Conservation (phyloP, 2,329 filamentous ascomycete species). For the Coniochaeta ligniaria region DNA sequence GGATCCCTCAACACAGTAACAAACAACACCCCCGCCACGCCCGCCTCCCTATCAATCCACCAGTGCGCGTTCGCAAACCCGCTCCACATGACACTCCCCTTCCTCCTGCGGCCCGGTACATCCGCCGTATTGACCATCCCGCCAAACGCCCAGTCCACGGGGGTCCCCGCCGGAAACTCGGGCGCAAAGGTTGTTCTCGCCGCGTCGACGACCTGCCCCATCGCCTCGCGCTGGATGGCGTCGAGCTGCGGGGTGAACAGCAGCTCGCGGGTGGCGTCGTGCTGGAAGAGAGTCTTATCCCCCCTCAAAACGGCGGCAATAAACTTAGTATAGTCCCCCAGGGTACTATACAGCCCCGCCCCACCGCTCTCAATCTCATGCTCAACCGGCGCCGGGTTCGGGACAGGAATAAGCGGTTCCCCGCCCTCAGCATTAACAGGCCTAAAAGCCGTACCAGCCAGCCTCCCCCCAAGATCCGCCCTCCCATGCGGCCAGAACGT, state of each 20-base stretch:
- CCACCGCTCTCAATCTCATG: conserved; percentile 33
- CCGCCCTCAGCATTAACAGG: not conserved
- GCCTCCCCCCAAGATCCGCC: not conserved
- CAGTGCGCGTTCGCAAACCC: conserved; percentile 34
- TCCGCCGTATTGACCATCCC: conserved; percentile 32
- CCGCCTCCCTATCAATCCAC: conserved; percentile 25
- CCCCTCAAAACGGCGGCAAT: conserved; percentile 23
- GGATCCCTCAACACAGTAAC: conserved; percentile 29
- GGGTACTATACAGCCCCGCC: conserved; percentile 33
- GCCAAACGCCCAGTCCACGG: conserved; percentile 29
- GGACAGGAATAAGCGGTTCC: conserved; percentile 4
- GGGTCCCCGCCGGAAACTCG: conserved; percentile 25
- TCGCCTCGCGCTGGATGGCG: conserved; percentile 16
- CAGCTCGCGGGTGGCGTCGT: conserved; percentile 17
- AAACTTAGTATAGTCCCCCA: conserved; percentile 29
- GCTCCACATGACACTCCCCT: conserved; percentile 34
- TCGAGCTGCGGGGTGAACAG: conserved; percentile 35
- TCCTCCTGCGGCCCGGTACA: conserved; percentile 28
- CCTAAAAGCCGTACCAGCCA: not conserved
- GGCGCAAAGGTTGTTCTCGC: conserved; percentile 22
- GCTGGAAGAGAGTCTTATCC: conserved; percentile 19
- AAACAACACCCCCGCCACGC: conserved; percentile 31
- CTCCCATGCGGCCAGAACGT: conserved; percentile 13
- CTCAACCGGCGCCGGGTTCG: conserved; percentile 13
- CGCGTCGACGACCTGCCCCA: conserved; percentile 10